Conservation (phyloP, 305 asterid species). For the Withania somnifera region DNA sequence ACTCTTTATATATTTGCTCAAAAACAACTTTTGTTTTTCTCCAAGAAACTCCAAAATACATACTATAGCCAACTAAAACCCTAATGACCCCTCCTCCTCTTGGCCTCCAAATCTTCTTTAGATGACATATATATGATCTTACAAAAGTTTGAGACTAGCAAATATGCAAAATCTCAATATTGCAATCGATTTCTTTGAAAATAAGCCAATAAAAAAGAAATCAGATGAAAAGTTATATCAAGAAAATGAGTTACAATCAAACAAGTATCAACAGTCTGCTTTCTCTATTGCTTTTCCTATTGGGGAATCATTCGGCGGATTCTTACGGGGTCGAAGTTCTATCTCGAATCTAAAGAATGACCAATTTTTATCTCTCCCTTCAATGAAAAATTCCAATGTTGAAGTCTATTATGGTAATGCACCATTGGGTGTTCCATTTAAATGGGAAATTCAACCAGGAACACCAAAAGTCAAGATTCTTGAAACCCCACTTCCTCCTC, state of each 20-base stretch:
- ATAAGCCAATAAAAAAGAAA: conserved; percentile 21
- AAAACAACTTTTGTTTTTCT: neutral
- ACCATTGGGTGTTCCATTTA: conserved; percentile 35
- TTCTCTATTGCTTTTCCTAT: no score
- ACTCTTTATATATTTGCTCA: neutral
- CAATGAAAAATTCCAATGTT: conserved; percentile 9
- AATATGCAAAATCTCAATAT: neutral
- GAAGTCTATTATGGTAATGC: conserved; percentile 38
- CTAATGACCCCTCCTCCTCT: no score
- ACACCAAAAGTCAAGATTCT: conserved; percentile 31
- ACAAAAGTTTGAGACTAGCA: neutral
- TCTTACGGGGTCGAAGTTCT: neutral
- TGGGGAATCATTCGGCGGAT: no score
- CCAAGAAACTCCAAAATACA: neutral
- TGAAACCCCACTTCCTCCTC: conserved; percentile 33
- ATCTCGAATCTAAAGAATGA: neutral
- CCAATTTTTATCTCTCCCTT: neutral
- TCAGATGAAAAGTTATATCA: conserved; percentile 17
- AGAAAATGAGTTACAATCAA: neutral
- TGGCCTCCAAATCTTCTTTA: neutral
- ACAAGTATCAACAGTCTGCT: no score
- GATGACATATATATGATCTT: neutral
- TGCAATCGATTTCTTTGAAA: conserved; percentile 2
- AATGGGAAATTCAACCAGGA: conserved; percentile 54
- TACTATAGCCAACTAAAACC: neutral